These are phyloP conservation scores for Globisporangium okanoganense DNA, from an alignment of 352 stramenopile species.

Conservation along the genomic window DNA sequence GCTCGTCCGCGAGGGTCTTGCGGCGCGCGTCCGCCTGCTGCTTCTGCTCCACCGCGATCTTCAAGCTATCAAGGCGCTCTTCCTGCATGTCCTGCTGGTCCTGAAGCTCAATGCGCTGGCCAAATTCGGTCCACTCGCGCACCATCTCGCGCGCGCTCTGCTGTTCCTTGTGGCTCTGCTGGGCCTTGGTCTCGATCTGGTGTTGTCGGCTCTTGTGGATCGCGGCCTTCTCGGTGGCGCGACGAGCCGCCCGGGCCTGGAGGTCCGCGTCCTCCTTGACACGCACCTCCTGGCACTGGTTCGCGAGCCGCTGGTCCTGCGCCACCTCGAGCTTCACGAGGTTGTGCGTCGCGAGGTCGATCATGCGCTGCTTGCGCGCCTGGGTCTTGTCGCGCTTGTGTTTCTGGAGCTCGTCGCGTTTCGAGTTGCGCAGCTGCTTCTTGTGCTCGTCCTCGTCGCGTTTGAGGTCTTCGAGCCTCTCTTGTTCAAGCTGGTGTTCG, in stretches of 20 bases:
- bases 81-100: constrained; percentile 62
- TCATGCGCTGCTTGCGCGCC: constrained; percentile 79
- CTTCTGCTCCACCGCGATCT: constrained; percentile 65
- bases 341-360: constrained; percentile 73
- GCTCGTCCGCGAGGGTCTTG: constrained; percentile 42
- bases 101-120: constrained; percentile 51
- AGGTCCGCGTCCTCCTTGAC: constrained; percentile 69
- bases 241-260: constrained; percentile 48
- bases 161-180: constrained; percentile 28
- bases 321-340: constrained; percentile 64
- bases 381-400: constrained; percentile 57
- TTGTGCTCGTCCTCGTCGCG: constrained; percentile 71
- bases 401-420: constrained; percentile 53
- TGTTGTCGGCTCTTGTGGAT: constrained; percentile 53
- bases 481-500: constrained; percentile 49
- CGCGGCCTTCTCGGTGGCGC: constrained; percentile 56
- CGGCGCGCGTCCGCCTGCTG: constrained; percentile 70
- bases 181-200: constrained; percentile 55
- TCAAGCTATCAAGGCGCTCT: constrained; percentile 47
- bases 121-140: constrained; percentile 67
- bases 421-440: constrained; percentile 57
- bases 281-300: constrained; percentile 68
- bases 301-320: constrained; percentile 53
- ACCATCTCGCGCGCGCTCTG: constrained; percentile 45
- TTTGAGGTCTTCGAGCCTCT: constrained; percentile 61